Base-by-base conservation (phyloP, 768 basidiomycete species). In the Psilocybe cubensis region DNA sequence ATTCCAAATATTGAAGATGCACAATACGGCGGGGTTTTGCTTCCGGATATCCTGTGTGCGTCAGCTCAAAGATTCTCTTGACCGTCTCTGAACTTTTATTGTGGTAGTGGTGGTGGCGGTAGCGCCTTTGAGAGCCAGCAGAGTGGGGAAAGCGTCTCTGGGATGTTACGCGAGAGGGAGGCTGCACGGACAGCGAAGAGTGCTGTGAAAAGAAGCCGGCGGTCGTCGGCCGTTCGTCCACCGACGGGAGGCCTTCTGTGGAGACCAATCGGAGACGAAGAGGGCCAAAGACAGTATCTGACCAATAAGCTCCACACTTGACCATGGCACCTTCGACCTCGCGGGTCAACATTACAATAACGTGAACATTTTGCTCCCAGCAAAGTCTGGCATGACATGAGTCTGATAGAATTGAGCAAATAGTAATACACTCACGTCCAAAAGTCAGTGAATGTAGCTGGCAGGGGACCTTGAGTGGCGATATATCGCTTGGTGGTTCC, bases 341-440 rank as follows among this genome's bases (percentile, higher is more conserved):
- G 56, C 89, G 88, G 3, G 96, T 98, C 55, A 98, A 85, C 96
- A 98, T 98, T 59, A 97, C 91, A 62, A 98, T 94, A 48, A 97
- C 92, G 60, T 91, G 89, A 0, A 97, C 91, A 62, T 92, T 89
- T 71, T 98, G 95, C 67, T 98, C 93, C 91, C 94, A 96, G 52
- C 90, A 87, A 14, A 98, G 80, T 28, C 92, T 93, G 54, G 12
- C 50, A 58, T 57, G 50, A 42, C 23, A 25, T 11, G 49, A n/a
- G 12, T 27, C 35, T 17, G 44, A 43, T 24, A 24, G 20, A 31
- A n/a, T n/a, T 11, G 40, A 48, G 40, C 35, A 33, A 40, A 23
- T 20, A 41, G 27, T 10, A 25, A 23, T 7, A 21, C 14, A 84
- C 89, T 73, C 70, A 92, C 86, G 89, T 92, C 96, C 96, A 98